A percentile compares a stretch with the other conserved stretches of the same genome.
Evolutionary conservation across 495 filamentous ascomycete species (phyloP).

Genomic region (Aspergillus bridgeri): DNA sequence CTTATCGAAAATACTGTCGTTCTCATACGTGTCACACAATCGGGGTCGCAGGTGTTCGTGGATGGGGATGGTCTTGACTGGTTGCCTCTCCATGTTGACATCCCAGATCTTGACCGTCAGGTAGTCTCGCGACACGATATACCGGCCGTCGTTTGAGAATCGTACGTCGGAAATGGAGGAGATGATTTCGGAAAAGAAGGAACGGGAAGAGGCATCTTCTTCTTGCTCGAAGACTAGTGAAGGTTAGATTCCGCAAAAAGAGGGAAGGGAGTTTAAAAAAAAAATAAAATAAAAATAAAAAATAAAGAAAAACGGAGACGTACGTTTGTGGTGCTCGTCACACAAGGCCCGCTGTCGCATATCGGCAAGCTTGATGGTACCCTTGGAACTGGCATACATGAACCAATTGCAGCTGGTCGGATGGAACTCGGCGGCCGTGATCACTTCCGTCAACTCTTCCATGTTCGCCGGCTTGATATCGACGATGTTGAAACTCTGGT

Average conservation of each 20-base stretch:
- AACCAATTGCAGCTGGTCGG: slow-evolving; percentile 98
- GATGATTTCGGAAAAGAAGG: slow-evolving; percentile 99
- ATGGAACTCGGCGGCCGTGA: slow-evolving; percentile 97
- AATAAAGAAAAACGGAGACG: slow-evolving; percentile 13
- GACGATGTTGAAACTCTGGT: slow-evolving; percentile 99
- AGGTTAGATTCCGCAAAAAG: slow-evolving; percentile 13
- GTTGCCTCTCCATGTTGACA: slow-evolving; percentile 96
- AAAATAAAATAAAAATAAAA: no score
- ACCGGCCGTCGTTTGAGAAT: slow-evolving; percentile 92
- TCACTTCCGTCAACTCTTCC: slow-evolving; percentile 98
- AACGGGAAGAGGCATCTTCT: slow-evolving; percentile 96
- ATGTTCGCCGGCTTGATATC: slow-evolving; percentile 99
- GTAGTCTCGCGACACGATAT: slow-evolving; percentile 97
- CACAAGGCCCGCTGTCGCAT: slow-evolving; percentile 96
- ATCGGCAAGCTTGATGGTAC: slow-evolving; percentile 97
- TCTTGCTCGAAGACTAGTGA: slow-evolving; percentile 92
- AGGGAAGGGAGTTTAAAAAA: no score
- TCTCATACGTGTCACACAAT: slow-evolving; percentile 97
- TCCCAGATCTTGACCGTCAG: slow-evolving; percentile 99
- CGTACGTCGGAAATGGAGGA: slow-evolving; percentile 98
- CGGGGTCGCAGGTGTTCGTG: slow-evolving; percentile 94
- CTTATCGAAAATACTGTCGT: slow-evolving; percentile 99
- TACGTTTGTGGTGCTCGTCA: slow-evolving; percentile 93
- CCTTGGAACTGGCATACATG: slow-evolving; percentile 99
- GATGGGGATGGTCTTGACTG: slow-evolving; percentile 97